Percentiles rank a stretch among this genome's conserved stretches.
These are phyloP conservation scores for Ichthyophthirius multifiliis DNA, from an alignment of 169 alveolate species.

Conservation along the genomic window DNA sequence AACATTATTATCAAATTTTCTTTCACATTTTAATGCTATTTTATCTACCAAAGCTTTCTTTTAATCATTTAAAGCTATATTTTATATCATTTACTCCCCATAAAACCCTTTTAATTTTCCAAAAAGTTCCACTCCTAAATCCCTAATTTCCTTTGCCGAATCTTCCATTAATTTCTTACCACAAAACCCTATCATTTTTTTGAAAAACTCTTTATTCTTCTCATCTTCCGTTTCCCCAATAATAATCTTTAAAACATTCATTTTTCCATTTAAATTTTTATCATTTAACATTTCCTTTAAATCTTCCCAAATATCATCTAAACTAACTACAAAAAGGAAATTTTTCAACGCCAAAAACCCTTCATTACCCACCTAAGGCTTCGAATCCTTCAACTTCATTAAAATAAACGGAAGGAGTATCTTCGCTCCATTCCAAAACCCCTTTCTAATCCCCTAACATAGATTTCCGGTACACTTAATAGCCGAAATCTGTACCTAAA, in stretches of 20 bases:
- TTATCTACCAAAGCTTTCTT: background rate
- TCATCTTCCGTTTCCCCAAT: conserved; percentile 16
- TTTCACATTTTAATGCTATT: no score
- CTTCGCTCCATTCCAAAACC: conserved; percentile 16
- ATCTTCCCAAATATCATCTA: conserved; percentile 39
- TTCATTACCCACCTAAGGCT: conserved; percentile 10
- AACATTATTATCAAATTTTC: no score
- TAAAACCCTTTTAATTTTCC: conserved; percentile 51
- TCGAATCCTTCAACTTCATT: conserved; percentile 29
- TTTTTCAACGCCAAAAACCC: conserved; percentile 21
- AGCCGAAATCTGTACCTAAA: conserved; percentile 26
- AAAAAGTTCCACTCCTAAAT: conserved; percentile 21
- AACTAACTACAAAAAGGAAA: conserved; percentile 3
- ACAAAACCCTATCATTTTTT: conserved; percentile 7
- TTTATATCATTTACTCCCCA: conserved; percentile 17
- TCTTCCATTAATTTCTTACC: conserved; percentile 29
- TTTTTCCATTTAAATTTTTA: conserved; percentile 13
- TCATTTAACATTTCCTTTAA: conserved; percentile 33
- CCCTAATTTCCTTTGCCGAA: conserved; percentile 39
- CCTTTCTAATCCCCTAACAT: conserved; percentile 23
- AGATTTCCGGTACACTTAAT: conserved; percentile 29
- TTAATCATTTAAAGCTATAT: background rate
- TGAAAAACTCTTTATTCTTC: conserved; percentile 36
- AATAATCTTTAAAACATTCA: background rate
- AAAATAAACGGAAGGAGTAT: conserved; percentile 4